Conservation (phyloP, 163 green algal species). For the Chloromonas sp. region DNA sequence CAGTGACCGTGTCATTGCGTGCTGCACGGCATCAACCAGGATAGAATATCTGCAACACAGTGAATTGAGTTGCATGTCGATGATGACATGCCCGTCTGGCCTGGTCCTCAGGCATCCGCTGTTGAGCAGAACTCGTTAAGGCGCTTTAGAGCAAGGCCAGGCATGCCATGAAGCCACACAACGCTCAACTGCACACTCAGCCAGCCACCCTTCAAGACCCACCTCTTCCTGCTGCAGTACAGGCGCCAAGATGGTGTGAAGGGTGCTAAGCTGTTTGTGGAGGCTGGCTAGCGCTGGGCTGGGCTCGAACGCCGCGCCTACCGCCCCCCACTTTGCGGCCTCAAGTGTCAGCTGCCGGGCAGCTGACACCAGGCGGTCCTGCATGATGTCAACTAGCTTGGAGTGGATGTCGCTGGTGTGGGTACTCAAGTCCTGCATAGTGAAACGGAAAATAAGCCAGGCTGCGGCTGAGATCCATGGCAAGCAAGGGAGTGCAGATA, state of each 20-base stretch:
- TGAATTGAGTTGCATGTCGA: no score
- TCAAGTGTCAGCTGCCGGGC: conserved; percentile 34
- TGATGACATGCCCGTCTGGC: no score
- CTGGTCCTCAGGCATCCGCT: no score
- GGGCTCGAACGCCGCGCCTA: conserved; percentile 10
- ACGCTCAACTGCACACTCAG: background rate
- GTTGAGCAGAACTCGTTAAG: no score
- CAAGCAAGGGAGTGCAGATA: background rate
- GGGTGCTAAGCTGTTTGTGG: conserved; percentile 32
- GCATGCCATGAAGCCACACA: no score
- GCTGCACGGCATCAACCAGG: no score
- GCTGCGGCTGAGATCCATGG: no score
- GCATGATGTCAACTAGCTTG: conserved; percentile 94
- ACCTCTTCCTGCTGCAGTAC: conserved; percentile 56
- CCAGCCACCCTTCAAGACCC: background rate
- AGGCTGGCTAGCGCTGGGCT: conserved; percentile 21
- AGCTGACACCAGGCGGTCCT: conserved; percentile 24
- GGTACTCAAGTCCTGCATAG: conserved; percentile 67
- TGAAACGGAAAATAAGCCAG: no score
- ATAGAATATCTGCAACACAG: no score
- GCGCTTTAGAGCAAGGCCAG: no score
- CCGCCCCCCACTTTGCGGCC: conserved; percentile 32
- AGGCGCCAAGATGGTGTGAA: conserved; percentile 52
- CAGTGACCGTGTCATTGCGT: no score
- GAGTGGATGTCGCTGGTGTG: conserved; percentile 82